phyloP scores from a whole-genome alignment of 192 early-diverging fungal species.

The Mortierella antarctica region DNA sequence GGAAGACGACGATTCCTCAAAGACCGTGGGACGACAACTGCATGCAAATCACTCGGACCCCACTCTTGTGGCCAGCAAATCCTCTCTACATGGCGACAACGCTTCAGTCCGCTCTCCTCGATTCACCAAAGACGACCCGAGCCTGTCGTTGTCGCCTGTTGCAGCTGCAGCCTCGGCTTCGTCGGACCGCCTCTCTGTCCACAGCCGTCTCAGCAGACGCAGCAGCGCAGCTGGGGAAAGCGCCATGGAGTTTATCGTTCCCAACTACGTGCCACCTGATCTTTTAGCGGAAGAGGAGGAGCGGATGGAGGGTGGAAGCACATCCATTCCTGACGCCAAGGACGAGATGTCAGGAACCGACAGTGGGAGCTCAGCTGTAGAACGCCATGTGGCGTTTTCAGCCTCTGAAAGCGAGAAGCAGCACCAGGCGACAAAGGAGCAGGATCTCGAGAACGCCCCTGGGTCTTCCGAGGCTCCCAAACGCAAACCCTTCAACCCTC shows the following conservation, averaged over 20 bases:
- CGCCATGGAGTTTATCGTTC: constrained; percentile 40
- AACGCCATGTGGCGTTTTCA: constrained; percentile 35
- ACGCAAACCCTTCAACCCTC: constrained; percentile 45
- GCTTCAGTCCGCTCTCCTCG: background rate
- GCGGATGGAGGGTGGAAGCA: background rate
- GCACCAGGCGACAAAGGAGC: background rate
- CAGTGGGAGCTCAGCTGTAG: background rate
- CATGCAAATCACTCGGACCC: constrained; percentile 38
- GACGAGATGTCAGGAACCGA: constrained; percentile 2
- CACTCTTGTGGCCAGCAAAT: constrained; percentile 34
- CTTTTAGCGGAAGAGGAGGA: constrained; percentile 17
- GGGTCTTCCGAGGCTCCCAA: background rate
- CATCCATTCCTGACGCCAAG: background rate
- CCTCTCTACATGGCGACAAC: constrained; percentile 20
- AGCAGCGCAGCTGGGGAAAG: constrained; percentile 2
- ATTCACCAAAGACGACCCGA: too few species aligned
- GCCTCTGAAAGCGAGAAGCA: background rate
- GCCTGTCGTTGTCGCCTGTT: background rate
- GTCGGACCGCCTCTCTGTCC: constrained; percentile 4
- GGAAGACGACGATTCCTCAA: background rate
- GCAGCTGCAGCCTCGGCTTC: background rate
- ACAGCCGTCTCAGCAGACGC: constrained; percentile 7
- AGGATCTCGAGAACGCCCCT: background rate
- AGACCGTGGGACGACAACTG: constrained; percentile 12
- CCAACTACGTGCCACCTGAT: constrained; percentile 27